Evolutionary conservation across 129 eudicot species (phyloP).

Genomic region (sunflower (Helianthus annuus)): DNA sequence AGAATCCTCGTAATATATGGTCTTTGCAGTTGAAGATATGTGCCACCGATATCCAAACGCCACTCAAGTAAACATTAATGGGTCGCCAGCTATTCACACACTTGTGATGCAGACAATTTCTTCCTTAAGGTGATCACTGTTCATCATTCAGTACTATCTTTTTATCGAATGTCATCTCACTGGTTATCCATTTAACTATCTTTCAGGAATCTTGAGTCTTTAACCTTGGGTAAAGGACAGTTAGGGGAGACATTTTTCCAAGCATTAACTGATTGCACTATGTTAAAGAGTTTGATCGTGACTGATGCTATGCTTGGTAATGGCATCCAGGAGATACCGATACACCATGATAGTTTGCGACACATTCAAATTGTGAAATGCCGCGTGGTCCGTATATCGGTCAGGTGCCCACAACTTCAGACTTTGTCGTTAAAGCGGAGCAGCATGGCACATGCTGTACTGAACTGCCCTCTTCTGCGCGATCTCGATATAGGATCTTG

Average conservation of each 20-base stretch:
- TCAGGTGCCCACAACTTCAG: slow-evolving; percentile 93
- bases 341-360: slow-evolving; percentile 70
- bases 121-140: slow-evolving; percentile 56
- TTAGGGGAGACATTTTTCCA: slow-evolving; percentile 83
- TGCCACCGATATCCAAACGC: slow-evolving; percentile 93
- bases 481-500: slow-evolving; percentile 94
- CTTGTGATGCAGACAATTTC: slow-evolving; percentile 82
- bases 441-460: slow-evolving; percentile 89
- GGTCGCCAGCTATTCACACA: slow-evolving; percentile 55
- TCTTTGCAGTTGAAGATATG: slow-evolving; percentile 82
- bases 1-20: slow-evolving; percentile 16
- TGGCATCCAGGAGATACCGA: slow-evolving; percentile 81
- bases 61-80: slow-evolving; percentile 66
- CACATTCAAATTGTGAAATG: slow-evolving; percentile 85
- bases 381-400: slow-evolving; percentile 81
- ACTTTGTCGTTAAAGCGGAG: slow-evolving; percentile 91
- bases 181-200: slow-evolving; percentile 27
- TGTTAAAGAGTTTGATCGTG: slow-evolving; percentile 65
- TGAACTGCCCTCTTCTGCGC: slow-evolving; percentile 82
- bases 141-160: slow-evolving; percentile 5
- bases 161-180: slow-evolving; percentile 2
- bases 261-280: slow-evolving; percentile 72
- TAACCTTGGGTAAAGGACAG: slow-evolving; percentile 84
- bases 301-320: slow-evolving; percentile 87
- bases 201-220: slow-evolving; percentile 76